Evolutionary conservation across 305 asterid genomes (phyloP).

Genomic region (Coffea humblotiana): DNA sequence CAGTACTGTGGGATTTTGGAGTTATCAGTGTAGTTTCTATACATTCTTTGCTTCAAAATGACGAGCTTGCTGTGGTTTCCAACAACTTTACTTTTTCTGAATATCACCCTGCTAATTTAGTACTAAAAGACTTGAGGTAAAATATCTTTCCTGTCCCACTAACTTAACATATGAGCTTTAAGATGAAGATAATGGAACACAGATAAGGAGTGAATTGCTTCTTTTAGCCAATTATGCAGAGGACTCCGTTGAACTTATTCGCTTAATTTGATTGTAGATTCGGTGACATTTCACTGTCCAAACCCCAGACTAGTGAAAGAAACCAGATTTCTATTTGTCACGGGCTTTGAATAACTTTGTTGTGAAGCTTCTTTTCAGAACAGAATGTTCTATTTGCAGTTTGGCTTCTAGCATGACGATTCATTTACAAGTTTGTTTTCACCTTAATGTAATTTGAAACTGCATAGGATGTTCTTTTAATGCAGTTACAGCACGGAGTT

Average conservation of each 20-base stretch:
- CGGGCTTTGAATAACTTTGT: no score
- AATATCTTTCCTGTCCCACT: background rate
- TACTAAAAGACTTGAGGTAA: background rate
- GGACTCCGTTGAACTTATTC: background rate
- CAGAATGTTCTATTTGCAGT: background rate
- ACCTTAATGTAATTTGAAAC: background rate
- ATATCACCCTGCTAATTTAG: background rate
- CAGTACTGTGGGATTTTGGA: no score
- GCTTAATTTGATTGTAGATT: background rate
- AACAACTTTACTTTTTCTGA: background rate
- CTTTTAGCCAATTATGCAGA: background rate
- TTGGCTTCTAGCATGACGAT: no score
- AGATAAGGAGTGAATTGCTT: background rate
- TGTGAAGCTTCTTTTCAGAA: background rate
- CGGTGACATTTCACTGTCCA: background rate
- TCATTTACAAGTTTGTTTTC: background rate
- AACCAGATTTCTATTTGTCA: no score
- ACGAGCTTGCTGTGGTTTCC: no score
- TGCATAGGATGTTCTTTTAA: slow-evolving; percentile 12
- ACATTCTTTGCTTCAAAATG: no score
- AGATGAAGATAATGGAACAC: no score
- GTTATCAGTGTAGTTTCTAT: no score
- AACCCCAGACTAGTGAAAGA: no score
- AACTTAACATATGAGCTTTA: background rate
- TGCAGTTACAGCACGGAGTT: slow-evolving; percentile 78